A percentile compares a stretch with the other conserved stretches of the same genome.
phyloP scores from a whole-genome alignment of 2,329 filamentous ascomycete genomes.

The Dactylonectria macrodidyma region DNA sequence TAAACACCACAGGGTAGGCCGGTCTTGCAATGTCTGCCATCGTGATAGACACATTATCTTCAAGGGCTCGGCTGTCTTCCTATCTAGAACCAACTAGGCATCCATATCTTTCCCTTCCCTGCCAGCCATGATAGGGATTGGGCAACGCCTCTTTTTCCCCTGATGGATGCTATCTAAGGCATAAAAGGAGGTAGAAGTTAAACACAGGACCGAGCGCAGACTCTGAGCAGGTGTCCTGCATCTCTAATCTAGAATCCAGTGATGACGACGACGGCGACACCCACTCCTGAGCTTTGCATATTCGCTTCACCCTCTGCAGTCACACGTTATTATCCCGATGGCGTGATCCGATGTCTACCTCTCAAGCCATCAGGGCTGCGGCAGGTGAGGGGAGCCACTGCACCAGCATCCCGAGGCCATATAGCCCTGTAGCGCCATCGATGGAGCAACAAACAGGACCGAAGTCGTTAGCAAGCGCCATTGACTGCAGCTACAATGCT shows the following conservation, averaged over 20 bases:
- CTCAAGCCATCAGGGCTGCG: background rate
- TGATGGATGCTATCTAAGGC: background rate
- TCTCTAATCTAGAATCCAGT: background rate
- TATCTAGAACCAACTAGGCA: background rate
- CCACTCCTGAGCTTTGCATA: background rate
- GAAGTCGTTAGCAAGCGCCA: background rate
- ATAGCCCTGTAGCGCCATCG: background rate
- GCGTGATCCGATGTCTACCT: background rate
- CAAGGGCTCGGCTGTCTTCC: slow-evolving; percentile 30
- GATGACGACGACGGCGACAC: background rate
- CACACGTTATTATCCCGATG: slow-evolving; percentile 2
- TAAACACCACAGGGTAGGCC: background rate
- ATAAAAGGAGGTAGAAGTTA: background rate
- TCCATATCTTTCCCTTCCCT: no score
- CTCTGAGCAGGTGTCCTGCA: no score
- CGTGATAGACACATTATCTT: slow-evolving; percentile 25
- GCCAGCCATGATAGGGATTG: background rate
- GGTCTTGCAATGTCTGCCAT: background rate
- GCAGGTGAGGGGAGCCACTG: slow-evolving; percentile 3
- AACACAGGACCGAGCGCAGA: background rate
- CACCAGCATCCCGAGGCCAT: background rate
- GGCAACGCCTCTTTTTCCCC: background rate
- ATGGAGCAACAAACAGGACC: background rate
- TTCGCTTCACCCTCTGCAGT: background rate
- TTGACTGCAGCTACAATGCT: background rate